Evolutionary conservation across 2,329 filamentous ascomycete species (phyloP).

Genomic region (Aspergillus fructus): DNA sequence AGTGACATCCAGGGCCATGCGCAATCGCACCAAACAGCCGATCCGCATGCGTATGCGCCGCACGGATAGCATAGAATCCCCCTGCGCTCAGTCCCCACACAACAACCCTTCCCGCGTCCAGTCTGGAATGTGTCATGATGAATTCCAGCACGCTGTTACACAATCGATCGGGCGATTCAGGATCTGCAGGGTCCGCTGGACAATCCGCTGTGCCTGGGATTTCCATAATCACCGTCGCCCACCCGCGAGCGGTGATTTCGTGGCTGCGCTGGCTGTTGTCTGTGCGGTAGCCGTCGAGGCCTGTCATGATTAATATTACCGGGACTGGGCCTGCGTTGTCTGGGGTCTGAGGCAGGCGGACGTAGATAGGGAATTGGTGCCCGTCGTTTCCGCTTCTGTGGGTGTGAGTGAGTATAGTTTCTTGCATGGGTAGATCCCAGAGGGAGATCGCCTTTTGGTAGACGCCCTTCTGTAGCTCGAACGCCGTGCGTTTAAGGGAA

Average conservation of each 20-base stretch:
- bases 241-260: conserved; percentile 63
- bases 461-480: conserved; percentile 63
- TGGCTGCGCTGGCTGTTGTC: conserved; percentile 54
- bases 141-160: conserved; percentile 64
- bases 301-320: conserved; percentile 57
- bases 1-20: conserved; percentile 63
- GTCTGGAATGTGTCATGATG: conserved; percentile 49
- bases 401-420: conserved; percentile 62
- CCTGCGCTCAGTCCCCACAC: conserved; percentile 67
- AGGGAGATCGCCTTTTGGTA: conserved; percentile 58
- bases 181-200: conserved; percentile 62
- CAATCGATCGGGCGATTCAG: conserved; percentile 59
- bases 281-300: conserved; percentile 59
- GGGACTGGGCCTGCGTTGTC: conserved; percentile 48
- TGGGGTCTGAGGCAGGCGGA: conserved; percentile 55
- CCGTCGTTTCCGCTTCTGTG: conserved; percentile 55
- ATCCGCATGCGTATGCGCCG: conserved; percentile 64
- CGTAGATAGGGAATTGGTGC: conserved; percentile 61
- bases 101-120: conserved; percentile 58
- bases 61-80: conserved; percentile 68
- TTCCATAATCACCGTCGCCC: conserved; percentile 63
- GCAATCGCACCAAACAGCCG: conserved; percentile 59
- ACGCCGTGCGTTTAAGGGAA: conserved; percentile 60
- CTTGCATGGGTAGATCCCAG: conserved; percentile 60
- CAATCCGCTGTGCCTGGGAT: conserved; percentile 69